Evolutionary conservation across 2,329 filamentous ascomycete species (phyloP).

Genomic region (Fusarium hostae): DNA sequence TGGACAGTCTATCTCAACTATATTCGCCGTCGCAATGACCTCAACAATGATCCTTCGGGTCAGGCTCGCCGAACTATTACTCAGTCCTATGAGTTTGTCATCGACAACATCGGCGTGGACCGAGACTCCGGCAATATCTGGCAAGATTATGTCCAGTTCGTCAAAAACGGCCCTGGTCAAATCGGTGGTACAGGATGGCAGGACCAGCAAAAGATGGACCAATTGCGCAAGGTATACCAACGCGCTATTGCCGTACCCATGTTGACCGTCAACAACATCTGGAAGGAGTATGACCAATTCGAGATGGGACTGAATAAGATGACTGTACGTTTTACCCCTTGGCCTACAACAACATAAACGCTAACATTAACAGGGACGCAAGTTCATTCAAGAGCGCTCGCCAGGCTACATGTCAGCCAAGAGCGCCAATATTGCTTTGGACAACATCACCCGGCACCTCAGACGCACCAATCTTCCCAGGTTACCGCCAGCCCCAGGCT

Average conservation of each 20-base stretch:
- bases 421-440: slow-evolving; percentile 88
- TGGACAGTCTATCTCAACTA: slow-evolving; percentile 97
- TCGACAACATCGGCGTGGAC: slow-evolving; percentile 90
- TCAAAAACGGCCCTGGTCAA: slow-evolving; percentile 86
- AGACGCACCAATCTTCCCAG: slow-evolving; percentile 81
- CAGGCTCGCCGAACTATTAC: slow-evolving; percentile 82
- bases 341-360: slow-evolving; percentile 29
- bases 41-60: slow-evolving; percentile 80
- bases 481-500: slow-evolving; percentile 85
- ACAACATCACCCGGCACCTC: slow-evolving; percentile 84
- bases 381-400: slow-evolving; percentile 92
- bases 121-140: slow-evolving; percentile 90
- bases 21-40: slow-evolving; percentile 88
- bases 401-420: slow-evolving; percentile 96
- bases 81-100: slow-evolving; percentile 91
- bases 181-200: slow-evolving; percentile 92
- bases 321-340: slow-evolving; percentile 67
- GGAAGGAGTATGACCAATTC: slow-evolving; percentile 98
- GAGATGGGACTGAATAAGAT: slow-evolving; percentile 94
- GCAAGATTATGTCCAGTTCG: slow-evolving; percentile 94
- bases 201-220: slow-evolving; percentile 97
- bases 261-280: slow-evolving; percentile 81
- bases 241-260: slow-evolving; percentile 89
- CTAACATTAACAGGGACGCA: slow-evolving; percentile 74
- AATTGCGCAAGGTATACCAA: slow-evolving; percentile 91